Conservation (phyloP, 352 stramenopile species). For the Pythium grandisporangium region DNA sequence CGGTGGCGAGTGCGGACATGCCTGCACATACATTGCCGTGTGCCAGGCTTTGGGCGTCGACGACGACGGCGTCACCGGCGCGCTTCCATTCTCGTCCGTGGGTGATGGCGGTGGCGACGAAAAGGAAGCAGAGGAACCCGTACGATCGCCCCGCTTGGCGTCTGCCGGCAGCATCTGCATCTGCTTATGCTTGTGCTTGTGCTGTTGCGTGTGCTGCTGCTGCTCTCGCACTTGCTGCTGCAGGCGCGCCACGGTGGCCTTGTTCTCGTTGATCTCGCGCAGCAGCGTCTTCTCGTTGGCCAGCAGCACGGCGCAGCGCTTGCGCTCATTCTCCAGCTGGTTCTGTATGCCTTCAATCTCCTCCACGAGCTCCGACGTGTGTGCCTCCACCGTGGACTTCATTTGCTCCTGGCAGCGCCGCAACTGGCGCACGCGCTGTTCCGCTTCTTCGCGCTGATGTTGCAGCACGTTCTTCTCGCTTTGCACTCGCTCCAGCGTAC, state of each 20-base stretch:
- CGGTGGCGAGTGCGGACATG: too few relatives aligned
- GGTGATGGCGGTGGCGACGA: too few relatives aligned
- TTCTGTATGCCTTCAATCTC: constrained; percentile 61
- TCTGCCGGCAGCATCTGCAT: constrained; percentile 5
- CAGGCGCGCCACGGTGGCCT: constrained; percentile 35
- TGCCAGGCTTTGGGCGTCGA: not conserved
- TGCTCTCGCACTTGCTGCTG: constrained; percentile 29
- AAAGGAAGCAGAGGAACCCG: constrained; percentile 2
- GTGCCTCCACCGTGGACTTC: constrained; percentile 45
- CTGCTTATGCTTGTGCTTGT: constrained; percentile 6
- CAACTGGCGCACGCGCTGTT: constrained; percentile 42
- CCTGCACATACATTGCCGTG: not conserved
- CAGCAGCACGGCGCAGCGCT: constrained; percentile 49
- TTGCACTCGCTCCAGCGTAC: constrained; percentile 25
- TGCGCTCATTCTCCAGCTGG: constrained; percentile 55
- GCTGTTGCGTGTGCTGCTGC: constrained; percentile 18
- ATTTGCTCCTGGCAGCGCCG: constrained; percentile 57
- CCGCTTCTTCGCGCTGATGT: constrained; percentile 46
- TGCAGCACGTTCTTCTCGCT: constrained; percentile 33
- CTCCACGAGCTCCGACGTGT: constrained; percentile 52
- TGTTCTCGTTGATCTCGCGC: constrained; percentile 65
- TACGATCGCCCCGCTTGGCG: not conserved
- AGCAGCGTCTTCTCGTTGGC: constrained; percentile 62
- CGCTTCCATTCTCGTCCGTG: too few relatives aligned
- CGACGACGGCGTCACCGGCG: not conserved